Evolutionary conservation across 1,284 basidiomycete genomes (phyloP).

Genomic region (Cerioporus squamosus): DNA sequence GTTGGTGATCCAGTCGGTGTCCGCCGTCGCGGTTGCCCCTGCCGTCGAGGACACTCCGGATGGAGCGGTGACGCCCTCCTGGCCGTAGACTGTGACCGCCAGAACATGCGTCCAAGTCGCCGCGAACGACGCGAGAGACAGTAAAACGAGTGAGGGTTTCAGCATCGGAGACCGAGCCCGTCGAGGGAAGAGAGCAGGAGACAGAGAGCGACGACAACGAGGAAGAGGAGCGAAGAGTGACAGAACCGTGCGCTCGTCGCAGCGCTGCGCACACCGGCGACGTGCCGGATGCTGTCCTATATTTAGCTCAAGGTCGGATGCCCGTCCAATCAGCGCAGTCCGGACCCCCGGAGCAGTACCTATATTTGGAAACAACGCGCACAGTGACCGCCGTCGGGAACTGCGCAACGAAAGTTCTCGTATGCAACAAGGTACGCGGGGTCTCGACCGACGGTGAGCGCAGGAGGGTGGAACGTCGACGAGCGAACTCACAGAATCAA

Average conservation of each 20-base stretch:
- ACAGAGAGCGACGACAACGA: background rate
- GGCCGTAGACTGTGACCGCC: conserved; percentile 28
- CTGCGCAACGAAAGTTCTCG: background rate
- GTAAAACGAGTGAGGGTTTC: conserved; percentile 20
- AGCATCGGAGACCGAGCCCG: conserved; percentile 6
- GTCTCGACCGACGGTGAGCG: too few species aligned
- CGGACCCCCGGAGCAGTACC: background rate
- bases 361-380: background rate
- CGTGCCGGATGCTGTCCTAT: background rate
- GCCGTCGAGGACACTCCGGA: conserved; percentile 10
- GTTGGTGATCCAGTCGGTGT: conserved; percentile 17
- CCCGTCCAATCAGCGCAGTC: background rate
- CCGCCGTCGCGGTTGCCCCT: conserved; percentile 7
- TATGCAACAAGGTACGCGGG: too few species aligned
- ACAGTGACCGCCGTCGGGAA: background rate
- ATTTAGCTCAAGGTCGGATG: background rate
- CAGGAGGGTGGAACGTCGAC: background rate
- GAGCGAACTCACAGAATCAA: too few species aligned
- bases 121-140: conserved; percentile 9
- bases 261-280: background rate
- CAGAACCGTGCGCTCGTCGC: background rate
- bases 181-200: conserved; percentile 3
- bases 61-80: conserved; percentile 22
- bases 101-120: conserved; percentile 7
- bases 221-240: background rate